These are phyloP conservation scores for Mollisiaceae sp. DNA, from an alignment of 2,329 filamentous ascomycete species.

Conservation along the genomic window DNA sequence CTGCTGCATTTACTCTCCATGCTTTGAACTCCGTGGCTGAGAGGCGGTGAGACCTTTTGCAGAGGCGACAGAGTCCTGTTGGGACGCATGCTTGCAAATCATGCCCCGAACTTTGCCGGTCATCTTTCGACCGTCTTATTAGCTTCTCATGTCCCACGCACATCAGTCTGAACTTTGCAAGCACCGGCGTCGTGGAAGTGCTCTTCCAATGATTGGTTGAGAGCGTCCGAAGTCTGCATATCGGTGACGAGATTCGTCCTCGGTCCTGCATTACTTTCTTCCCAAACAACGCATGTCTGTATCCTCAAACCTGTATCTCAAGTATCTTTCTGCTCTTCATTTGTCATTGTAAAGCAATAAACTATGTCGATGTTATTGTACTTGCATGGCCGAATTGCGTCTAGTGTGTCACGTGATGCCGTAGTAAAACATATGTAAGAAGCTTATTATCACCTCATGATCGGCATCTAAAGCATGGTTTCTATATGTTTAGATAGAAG, in stretches of 20 bases:
- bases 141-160: background rate
- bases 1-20: background rate
- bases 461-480: no score
- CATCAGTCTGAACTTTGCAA: background rate
- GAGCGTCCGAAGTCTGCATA: background rate
- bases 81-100: background rate
- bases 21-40: background rate
- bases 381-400: no score
- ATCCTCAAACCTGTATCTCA: no score
- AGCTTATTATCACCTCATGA: no score
- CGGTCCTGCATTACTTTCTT: background rate
- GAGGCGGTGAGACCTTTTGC: background rate
- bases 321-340: background rate
- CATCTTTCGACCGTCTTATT: background rate
- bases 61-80: background rate
- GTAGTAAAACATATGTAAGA: no score
- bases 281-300: background rate
- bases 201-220: background rate
- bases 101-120: background rate
- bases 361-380: no score
- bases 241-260: background rate
- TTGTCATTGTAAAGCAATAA: no score
- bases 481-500: no score
- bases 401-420: no score
- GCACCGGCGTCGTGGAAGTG: background rate